phyloP scores from a whole-genome alignment of 2,329 filamentous ascomycete genomes.

The Calonectria montana region DNA sequence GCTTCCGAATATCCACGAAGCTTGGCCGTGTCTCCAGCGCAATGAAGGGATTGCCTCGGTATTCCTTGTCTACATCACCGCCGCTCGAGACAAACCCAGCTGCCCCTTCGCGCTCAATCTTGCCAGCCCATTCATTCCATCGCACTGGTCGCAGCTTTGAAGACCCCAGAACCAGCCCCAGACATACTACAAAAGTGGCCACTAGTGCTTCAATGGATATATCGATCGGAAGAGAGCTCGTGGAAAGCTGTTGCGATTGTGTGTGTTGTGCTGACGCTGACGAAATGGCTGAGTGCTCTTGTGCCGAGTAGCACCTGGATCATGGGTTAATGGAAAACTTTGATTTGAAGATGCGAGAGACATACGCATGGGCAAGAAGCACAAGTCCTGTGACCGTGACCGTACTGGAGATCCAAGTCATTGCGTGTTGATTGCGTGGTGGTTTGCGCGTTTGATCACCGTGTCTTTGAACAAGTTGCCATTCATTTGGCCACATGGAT shows the following conservation, averaged over 20 bases:
- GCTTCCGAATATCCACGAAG: conserved; percentile 88
- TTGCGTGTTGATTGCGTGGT: conserved; percentile 49
- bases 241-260: conserved; percentile 53
- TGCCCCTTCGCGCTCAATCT: conserved; percentile 82
- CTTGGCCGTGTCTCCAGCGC: conserved; percentile 82
- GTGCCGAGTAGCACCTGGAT: conserved; percentile 90
- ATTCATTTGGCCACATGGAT: background rate
- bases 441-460: conserved; percentile 13
- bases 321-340: conserved; percentile 27
- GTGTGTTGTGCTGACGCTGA: conserved; percentile 62
- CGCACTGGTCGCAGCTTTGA: conserved; percentile 86
- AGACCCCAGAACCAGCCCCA: conserved; percentile 84
- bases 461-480: conserved; percentile 35
- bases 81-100: conserved; percentile 66
- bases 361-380: conserved; percentile 89
- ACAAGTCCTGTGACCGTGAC: conserved; percentile 81
- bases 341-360: background rate
- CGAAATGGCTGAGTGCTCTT: conserved; percentile 86
- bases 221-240: conserved; percentile 77
- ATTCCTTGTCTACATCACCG: conserved; percentile 77
- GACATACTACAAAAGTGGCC: conserved; percentile 81
- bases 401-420: conserved; percentile 78
- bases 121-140: conserved; percentile 84
- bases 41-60: conserved; percentile 81
- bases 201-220: conserved; percentile 88